Conservation (phyloP, 1,284 basidiomycete species). For the Ceratobasidium sp. region DNA sequence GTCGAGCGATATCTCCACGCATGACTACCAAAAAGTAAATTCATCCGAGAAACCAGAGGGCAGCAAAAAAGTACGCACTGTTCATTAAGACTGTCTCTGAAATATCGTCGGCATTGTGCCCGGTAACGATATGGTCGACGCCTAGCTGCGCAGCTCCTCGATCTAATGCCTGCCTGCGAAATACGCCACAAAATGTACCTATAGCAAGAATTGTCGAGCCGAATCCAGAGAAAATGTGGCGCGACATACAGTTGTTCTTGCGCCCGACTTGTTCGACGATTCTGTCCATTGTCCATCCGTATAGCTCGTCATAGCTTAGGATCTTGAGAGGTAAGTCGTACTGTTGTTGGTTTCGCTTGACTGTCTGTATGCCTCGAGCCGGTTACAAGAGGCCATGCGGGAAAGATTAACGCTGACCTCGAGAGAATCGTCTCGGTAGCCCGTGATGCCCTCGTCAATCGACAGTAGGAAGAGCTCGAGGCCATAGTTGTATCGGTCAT, state of each 20-base stretch:
- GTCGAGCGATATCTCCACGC: slow-evolving; percentile 94
- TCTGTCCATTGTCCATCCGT: slow-evolving; percentile 99
- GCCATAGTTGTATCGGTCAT: slow-evolving; percentile 94
- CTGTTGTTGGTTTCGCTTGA: slow-evolving; percentile 96
- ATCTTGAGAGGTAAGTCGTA: slow-evolving; percentile 97
- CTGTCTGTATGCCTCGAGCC: slow-evolving; percentile 73
- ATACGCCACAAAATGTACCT: slow-evolving; percentile 97
- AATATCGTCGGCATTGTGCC: slow-evolving; percentile 99
- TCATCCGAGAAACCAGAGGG: not conserved
- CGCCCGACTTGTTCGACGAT: slow-evolving; percentile 95
- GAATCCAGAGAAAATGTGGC: slow-evolving; percentile 14
- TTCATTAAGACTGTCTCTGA: slow-evolving; percentile 99
- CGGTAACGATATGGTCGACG: slow-evolving; percentile 98
- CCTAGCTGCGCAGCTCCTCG: slow-evolving; percentile 89
- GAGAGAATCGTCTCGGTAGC: slow-evolving; percentile 97
- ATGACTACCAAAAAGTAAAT: slow-evolving; percentile 73
- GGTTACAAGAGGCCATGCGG: no score
- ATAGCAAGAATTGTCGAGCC: not conserved
- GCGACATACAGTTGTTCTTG: slow-evolving; percentile 88
- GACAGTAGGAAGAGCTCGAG: slow-evolving; percentile 93
- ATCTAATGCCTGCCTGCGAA: slow-evolving; percentile 95
- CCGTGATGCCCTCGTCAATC: slow-evolving; percentile 99
- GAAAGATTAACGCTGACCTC: slow-evolving; percentile 70
- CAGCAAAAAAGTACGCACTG: slow-evolving; percentile 68
- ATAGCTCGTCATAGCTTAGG: slow-evolving; percentile 94